Evolutionary conservation across 805 yeast species (phyloP), one percentile per base, ranked within the genome.

Genomic region (Nakazawaea ambrosiae): DNA sequence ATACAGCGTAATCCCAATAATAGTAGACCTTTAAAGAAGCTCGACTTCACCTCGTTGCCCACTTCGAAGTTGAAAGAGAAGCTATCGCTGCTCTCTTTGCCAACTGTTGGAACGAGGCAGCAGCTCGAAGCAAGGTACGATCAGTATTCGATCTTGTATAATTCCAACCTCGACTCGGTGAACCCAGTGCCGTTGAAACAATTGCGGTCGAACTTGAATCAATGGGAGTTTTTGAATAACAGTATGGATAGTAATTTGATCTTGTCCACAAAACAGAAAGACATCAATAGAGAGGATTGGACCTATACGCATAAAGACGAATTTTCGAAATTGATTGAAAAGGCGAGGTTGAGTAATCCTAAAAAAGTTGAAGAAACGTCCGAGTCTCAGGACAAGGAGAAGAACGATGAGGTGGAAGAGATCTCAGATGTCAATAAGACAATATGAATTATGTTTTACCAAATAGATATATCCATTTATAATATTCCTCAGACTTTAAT

Each of bases 141-240:
- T 44, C 90, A 88, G 46, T 89, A 78, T 61, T 75, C 81, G 39
- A 74, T 78, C 23, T 51, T 87, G 9, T 82, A 80, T 77, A 89
- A 89, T 51, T 79, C 95, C 10, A 87, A 87, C 50, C 68, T 78
- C 30, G 96, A 87, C 51, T 71, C 88, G 5, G 61, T 71, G 25
- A 66, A 64, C 22, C 96, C 95, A 0, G 73, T 72, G 4, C 57
- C 73, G 19, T 78, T 75, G 17, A 58, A 63, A 27, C 70, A 73
- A 4, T 55, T 89, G 34, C 63, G 73, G 33, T 73, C 68, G 37
- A 70, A 70, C 36, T 63, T 89, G 27, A 54, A 59, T 17, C 75
- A 76, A 48, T 83, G 94, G 94, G 96, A 87, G 49, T 54, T 53
- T 4, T 31, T 49, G 11, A 47, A 45, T 11, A 39, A 39, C 22